Conservation (phyloP, 371 early-diverging fungal species). For the Capniomyces stellatus region DNA sequence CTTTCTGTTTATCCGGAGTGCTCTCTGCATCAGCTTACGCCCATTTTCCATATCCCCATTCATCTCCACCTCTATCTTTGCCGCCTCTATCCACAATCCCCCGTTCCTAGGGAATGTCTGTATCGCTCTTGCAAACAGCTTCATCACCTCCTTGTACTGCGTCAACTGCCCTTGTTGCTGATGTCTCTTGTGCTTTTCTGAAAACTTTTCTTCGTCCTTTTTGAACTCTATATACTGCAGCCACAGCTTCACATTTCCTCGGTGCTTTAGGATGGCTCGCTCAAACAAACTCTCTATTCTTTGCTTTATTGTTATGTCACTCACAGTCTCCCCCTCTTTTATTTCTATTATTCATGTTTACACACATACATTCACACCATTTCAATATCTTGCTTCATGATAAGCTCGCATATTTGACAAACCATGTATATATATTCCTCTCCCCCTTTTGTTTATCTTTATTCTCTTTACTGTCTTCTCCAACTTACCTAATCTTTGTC, state of each 20-base stretch:
- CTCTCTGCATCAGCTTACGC: conserved; percentile 69
- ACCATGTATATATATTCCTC: too few relatives aligned
- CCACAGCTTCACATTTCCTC: conserved; percentile 72
- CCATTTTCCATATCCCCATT: conserved; percentile 68
- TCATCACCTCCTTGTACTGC: conserved; percentile 28
- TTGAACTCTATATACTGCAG: conserved; percentile 75
- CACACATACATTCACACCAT: background rate
- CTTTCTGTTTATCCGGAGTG: conserved; percentile 60
- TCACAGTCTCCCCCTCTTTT: conserved; percentile 5
- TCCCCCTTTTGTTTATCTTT: too few relatives aligned
- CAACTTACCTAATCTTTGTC: conserved; percentile 33
- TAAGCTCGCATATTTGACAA: too few relatives aligned
- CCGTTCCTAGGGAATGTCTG: conserved; percentile 67
- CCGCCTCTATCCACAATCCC: conserved; percentile 77
- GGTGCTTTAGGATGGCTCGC: conserved; percentile 59
- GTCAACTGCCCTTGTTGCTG: conserved; percentile 4
- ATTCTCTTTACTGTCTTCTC: too few relatives aligned
- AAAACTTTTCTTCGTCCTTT: conserved; percentile 15
- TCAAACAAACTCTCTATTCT: conserved; percentile 63
- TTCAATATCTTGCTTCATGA: too few relatives aligned
- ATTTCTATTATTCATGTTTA: background rate
- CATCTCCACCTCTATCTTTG: conserved; percentile 69
- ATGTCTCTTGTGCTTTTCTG: conserved; percentile 6
- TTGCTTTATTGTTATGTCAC: conserved; percentile 17
- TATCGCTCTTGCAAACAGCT: conserved; percentile 61